Evolutionary conservation across 2,329 filamentous ascomycete genomes (phyloP).

Genomic region (Pseudogymnoascus sp.): DNA sequence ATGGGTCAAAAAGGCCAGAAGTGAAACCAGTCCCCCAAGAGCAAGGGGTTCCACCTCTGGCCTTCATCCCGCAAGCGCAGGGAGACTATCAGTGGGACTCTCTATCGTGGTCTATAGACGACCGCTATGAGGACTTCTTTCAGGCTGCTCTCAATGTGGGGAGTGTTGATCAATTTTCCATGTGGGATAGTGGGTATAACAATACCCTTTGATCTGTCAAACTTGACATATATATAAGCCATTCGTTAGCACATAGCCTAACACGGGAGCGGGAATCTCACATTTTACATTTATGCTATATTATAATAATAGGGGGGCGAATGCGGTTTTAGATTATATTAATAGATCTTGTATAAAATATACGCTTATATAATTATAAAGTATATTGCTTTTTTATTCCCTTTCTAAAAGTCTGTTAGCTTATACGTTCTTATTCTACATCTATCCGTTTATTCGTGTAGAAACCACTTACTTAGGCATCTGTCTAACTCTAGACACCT

Average conservation of each 20-base stretch:
- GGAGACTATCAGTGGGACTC: constrained; percentile 13
- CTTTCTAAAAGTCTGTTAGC: no score
- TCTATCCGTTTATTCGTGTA: no score
- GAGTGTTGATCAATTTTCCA: constrained; percentile 12
- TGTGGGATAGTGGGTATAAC: constrained; percentile 9
- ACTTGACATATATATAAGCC: neutral
- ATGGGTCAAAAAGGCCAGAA: constrained; percentile 2
- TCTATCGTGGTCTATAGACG: constrained; percentile 15
- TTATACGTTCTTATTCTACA: no score
- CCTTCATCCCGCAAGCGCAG: neutral
- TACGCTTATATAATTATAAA: no score
- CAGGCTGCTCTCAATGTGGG: constrained; percentile 14
- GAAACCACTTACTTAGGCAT: no score
- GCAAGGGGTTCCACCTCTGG: constrained; percentile 1
- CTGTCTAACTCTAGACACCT: no score
- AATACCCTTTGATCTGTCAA: neutral
- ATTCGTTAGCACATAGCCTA: neutral
- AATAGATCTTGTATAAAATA: no score
- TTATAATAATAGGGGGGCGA: neutral
- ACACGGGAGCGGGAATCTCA: no score
- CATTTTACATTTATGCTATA: neutral
- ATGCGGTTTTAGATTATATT: no score
- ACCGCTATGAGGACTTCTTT: constrained; percentile 14
- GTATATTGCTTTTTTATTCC: no score
- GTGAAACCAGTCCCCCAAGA: constrained; percentile 2